Percentiles rank a stretch among this genome's conserved stretches.
phyloP scores from a whole-genome alignment of 2,329 filamentous ascomycete species.

The Penicillium sp. region DNA sequence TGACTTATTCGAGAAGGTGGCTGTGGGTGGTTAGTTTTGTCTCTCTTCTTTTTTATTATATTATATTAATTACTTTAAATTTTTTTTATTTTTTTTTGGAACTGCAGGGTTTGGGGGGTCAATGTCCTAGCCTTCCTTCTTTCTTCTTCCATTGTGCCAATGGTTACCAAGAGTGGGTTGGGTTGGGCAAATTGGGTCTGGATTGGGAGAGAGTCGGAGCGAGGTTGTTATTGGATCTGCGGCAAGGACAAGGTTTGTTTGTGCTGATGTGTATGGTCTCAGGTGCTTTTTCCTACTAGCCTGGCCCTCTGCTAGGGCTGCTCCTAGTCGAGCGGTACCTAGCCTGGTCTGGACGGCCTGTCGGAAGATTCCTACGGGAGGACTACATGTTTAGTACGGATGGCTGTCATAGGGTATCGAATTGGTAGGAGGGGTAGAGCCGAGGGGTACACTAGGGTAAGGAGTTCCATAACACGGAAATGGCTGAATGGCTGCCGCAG shows the following conservation, averaged over 20 bases:
- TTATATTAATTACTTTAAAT: no score
- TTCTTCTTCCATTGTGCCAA: no score
- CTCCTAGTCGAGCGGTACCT: not conserved
- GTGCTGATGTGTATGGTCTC: not conserved
- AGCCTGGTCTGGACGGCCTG: not conserved
- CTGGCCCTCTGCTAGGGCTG: not conserved
- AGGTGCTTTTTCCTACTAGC: not conserved
- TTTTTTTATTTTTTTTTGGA: not conserved
- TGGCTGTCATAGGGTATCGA: not conserved
- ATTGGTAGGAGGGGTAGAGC: not conserved
- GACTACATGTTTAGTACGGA: constrained; percentile 1
- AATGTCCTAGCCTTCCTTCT: no score
- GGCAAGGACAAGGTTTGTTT: no score
- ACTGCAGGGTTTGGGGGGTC: no score
- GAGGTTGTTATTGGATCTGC: no score
- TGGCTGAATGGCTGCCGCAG: not conserved
- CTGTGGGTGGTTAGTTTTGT: no score
- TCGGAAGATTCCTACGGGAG: constrained; percentile 3
- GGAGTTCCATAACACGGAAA: no score
- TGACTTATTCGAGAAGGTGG: constrained; percentile 1
- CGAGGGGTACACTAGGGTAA: not conserved
- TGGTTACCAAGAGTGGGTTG: no score
- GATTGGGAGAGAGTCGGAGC: no score
- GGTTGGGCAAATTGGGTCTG: no score
- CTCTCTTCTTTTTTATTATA: no score